Evolutionary conservation across 768 basidiomycete species (phyloP), one percentile per base, ranked within the genome.

Genomic region (Mycena kentingensis): DNA sequence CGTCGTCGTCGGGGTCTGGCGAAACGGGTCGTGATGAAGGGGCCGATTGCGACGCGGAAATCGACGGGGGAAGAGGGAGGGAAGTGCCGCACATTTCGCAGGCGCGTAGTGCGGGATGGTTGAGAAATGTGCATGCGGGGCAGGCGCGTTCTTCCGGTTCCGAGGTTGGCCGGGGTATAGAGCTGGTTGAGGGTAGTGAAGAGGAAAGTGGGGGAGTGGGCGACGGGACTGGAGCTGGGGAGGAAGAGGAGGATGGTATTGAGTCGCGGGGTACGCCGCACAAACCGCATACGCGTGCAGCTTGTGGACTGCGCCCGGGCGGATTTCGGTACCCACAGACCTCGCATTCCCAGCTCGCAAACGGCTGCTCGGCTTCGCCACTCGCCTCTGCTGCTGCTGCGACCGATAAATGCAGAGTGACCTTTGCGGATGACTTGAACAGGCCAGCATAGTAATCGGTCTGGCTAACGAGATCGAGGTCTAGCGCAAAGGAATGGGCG

Each of bases 361-460:
- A 77, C 2, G 58, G 64, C n/a, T 67, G 63, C 62, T 67, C 66
- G 54, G 60, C 37, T 26, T 66, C 61, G 58, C 67, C 58, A 28
- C 47, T 53, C 18, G 61, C 43, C 27, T 48, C 55, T 51, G 55
- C 60, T 36, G 64, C 55, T 49, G 56, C 63, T 19, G 43, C 38
- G n/a, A 60, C 50, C 59, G 79, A 71, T 26, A 93, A 76, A 63
- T 84, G 75, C 4, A 95, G 71, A 1, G 96, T 95, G 51, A 96
- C 78, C 70, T 99, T 99, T 2, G 96, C 63, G 0, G 89, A 92
- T 3, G 90, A 93, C 47, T 82, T 88, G 76, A 98, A 88, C 45
- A 98, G 81, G 2, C 96, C 93, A 3, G 86, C 85, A 65, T 96
- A 98, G 68, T 88, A 80, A 48, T 97, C 92, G 1, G 94, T 96